Percentiles rank a stretch among this genome's conserved stretches.
phyloP scores from a whole-genome alignment of 1,284 basidiomycete species.

The Cystobasidium sp. region DNA sequence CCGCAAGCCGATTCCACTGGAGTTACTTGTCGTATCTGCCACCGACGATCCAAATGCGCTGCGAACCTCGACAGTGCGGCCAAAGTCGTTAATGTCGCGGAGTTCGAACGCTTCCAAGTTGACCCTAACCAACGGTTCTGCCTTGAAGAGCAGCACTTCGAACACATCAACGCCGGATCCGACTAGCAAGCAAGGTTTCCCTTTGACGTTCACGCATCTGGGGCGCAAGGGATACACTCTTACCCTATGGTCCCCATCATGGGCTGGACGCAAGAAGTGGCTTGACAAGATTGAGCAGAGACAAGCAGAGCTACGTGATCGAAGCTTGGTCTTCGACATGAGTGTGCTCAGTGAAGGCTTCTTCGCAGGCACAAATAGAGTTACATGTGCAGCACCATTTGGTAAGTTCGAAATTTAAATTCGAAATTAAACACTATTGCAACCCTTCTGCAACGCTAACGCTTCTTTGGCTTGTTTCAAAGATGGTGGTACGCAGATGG shows the following conservation, averaged over 20 bases:
- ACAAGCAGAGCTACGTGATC: slow-evolving; percentile 80
- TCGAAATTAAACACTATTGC: not conserved
- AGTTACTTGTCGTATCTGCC: slow-evolving; percentile 82
- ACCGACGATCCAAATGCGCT: slow-evolving; percentile 67
- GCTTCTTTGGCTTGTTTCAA: slow-evolving; percentile 34
- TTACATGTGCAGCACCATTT: slow-evolving; percentile 94
- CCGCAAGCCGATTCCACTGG: slow-evolving; percentile 94
- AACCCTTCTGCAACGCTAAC: not conserved
- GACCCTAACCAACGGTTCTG: slow-evolving; percentile 36
- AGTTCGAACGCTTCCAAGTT: slow-evolving; percentile 56
- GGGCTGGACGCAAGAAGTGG: slow-evolving; percentile 89
- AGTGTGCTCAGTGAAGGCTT: slow-evolving; percentile 83
- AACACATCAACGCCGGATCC: slow-evolving; percentile 44
- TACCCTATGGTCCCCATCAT: slow-evolving; percentile 89
- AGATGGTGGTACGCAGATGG: slow-evolving; percentile 84
- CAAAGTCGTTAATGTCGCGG: slow-evolving; percentile 61
- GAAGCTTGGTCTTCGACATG: slow-evolving; percentile 86
- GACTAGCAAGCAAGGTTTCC: slow-evolving; percentile 79
- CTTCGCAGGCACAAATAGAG: slow-evolving; percentile 78
- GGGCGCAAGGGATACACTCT: slow-evolving; percentile 92
- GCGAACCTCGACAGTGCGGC: slow-evolving; percentile 54
- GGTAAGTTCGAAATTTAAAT: slow-evolving; percentile 70
- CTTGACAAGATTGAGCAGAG: slow-evolving; percentile 88
- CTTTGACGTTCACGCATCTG: slow-evolving; percentile 90
- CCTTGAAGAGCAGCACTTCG: slow-evolving; percentile 37